Percentiles rank a stretch among this genome's conserved stretches.
These are phyloP conservation scores for Ogataea paradorogensis DNA, from an alignment of 805 yeast species.

Conservation along the genomic window DNA sequence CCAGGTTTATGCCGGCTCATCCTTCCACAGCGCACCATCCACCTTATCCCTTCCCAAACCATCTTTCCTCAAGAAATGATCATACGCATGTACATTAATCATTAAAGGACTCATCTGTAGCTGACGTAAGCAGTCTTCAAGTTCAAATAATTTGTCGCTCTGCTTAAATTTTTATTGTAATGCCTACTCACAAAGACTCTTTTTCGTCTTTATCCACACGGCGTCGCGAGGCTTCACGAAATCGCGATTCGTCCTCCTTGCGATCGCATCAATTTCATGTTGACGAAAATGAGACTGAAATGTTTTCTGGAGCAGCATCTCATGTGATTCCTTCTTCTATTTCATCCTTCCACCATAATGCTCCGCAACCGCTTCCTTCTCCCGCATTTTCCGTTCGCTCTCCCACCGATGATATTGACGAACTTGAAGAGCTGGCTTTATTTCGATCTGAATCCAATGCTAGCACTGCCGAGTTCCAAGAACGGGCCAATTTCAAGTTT, in stretches of 20 bases:
- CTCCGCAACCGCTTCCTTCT: slow-evolving; percentile 18
- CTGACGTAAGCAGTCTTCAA: slow-evolving; percentile 3
- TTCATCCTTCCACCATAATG: slow-evolving; percentile 61
- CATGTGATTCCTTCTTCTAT: slow-evolving; percentile 76
- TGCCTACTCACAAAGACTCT: slow-evolving; percentile 12
- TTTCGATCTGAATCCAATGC: slow-evolving; percentile 38
- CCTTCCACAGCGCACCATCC: slow-evolving; percentile 55
- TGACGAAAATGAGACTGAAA: slow-evolving; percentile 66
- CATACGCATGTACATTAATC: slow-evolving; percentile 10
- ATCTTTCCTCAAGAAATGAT: slow-evolving; percentile 36
- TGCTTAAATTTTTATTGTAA: not conserved
- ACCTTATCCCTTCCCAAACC: slow-evolving; percentile 57
- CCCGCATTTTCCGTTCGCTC: slow-evolving; percentile 20
- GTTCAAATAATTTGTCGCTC: slow-evolving; percentile 3
- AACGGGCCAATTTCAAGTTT: slow-evolving; percentile 60
- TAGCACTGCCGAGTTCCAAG: slow-evolving; percentile 34
- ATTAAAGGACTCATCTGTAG: slow-evolving; percentile 1
- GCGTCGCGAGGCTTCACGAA: slow-evolving; percentile 25
- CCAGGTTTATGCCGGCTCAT: slow-evolving; percentile 50
- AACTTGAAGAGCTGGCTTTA: slow-evolving; percentile 31
- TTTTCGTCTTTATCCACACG: slow-evolving; percentile 13
- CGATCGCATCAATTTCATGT: slow-evolving; percentile 19
- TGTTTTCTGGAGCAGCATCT: slow-evolving; percentile 75
- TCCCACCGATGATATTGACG: slow-evolving; percentile 7
- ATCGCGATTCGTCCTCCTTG: slow-evolving; percentile 27